Evolutionary conservation across 805 yeast genomes (phyloP), one percentile per base, ranked within the genome.

Genomic region (Sporopachydermia quercuum): DNA sequence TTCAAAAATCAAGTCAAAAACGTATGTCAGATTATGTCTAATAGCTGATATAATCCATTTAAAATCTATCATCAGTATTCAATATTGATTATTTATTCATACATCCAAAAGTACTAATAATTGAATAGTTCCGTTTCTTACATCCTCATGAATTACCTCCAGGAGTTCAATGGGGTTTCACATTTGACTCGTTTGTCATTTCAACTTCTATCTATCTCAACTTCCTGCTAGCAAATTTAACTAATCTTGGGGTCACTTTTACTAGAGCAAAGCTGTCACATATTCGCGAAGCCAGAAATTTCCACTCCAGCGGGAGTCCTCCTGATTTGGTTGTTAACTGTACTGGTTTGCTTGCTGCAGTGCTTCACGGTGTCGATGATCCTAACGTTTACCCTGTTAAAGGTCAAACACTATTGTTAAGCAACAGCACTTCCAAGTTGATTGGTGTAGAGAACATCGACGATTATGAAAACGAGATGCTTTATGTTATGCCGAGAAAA

Each of bases 401-500:
- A 44, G 85, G 84, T 1, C 81, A 75, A 48, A 71, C 71, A 6
- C 50, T 74, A 5, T 63, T 71, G 18, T 70, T 72, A 5, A 59
- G 68, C 34, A 75, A 74, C 50, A 62, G 56, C 36, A 23, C 30
- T n/a, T 19, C 56, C 0, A 36, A 41, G 27, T 38, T 47, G 38
- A 39, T 49, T 3, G 58, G 56, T 13, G 40, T 53, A 4, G 53
- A 57, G 15, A 49, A 51, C 19, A 51, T 61, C 16, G 54, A 46
- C 5, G 49, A 23, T 23, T 49, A 46, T 38, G 53, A 52, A 1
- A 51, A 56, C 34, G 85, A 78, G 46, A 50, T 59, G 38, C 56
- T 76, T 18, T 77, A 78, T 49, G 58, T 73, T 27, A 71, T 78
- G 64, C 85, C 85, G n/a, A 57, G 85, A 41, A 71, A 70, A 44